Base-by-base conservation (phyloP, 768 basidiomycete species). In the Cystobasidium onofrii region DNA sequence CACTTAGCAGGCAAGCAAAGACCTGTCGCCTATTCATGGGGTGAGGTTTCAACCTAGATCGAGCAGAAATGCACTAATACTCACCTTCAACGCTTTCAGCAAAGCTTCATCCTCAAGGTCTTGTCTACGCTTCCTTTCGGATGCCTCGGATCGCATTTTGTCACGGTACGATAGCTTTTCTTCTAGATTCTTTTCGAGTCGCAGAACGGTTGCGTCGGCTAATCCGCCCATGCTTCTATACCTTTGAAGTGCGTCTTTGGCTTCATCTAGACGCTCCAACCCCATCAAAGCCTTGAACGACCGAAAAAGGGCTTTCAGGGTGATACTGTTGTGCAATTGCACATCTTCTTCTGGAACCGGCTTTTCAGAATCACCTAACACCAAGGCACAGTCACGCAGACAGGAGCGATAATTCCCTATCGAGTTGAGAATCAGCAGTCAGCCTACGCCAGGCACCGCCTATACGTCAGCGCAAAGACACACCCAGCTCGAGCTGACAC, bases 381-480 rank as follows among this genome's bases (percentile, higher is more conserved):
- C 90, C 66, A 83, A 85, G 12, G 90, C 90, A 79, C 90, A 91
- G 80, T 98, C 96, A 74, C 86, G 85, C 54, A 99, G 84, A 7
- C 91, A 91, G 31, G 87, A 85, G 10, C 93, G 91, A 77, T 89
- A 90, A 81, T 98, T 99, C 80, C 90, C 93, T 92, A 79, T 50
- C 27, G 18, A 33, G 27, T 20, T 9, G 17, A 1, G 4, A 18
- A 23, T 73, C n/a, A 74, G 67, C 54, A 25, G 12, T n/a, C n/a
- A n/a, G n/a, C n/a, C n/a, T n/a, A n/a, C n/a, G n/a, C n/a, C n/a
- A n/a, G n/a, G n/a, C n/a, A n/a, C n/a, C n/a, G n/a, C n/a, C n/a
- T n/a, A n/a, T n/a, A n/a, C n/a, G n/a, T n/a, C n/a, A n/a, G n/a
- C n/a, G n/a, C n/a, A n/a, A n/a, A n/a, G n/a, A 80, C 89, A 78